These are phyloP conservation scores for Blastocystis sp. DNA, from an alignment of 352 stramenopile species.

Conservation along the genomic window DNA sequence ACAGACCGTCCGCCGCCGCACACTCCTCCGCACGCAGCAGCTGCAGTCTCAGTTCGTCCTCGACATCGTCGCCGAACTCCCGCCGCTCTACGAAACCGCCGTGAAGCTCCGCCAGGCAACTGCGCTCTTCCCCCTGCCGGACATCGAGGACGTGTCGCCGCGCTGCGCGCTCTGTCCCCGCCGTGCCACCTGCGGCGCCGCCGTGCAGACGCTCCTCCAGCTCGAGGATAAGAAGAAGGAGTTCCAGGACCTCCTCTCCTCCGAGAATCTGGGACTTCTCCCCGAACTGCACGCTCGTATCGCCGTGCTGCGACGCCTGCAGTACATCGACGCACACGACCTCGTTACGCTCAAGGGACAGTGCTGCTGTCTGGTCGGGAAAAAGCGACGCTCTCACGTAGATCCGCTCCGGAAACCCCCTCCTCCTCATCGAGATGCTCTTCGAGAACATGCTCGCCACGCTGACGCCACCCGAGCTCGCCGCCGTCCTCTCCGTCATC, in stretches of 20 bases:
- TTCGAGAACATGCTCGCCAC: conserved; percentile 92
- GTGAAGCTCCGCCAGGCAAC: background rate
- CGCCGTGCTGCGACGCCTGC: conserved; percentile 1
- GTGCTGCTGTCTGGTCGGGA: conserved; percentile 75
- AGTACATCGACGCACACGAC: conserved; percentile 58
- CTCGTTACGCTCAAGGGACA: conserved; percentile 85
- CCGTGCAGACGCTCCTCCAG: background rate
- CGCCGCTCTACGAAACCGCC: background rate
- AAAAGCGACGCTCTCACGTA: conserved; percentile 60
- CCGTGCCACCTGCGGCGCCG: background rate
- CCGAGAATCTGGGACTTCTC: background rate
- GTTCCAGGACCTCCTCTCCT: background rate
- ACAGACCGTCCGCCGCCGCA: background rate
- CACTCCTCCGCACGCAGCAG: background rate
- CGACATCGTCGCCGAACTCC: background rate
- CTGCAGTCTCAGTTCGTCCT: conserved; percentile 17
- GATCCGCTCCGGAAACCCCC: conserved; percentile 91
- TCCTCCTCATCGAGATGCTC: conserved; percentile 94
- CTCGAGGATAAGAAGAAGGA: background rate
- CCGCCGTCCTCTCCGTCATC: conserved; percentile 82
- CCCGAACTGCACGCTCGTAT: conserved; percentile 37
- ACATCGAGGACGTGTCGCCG: background rate
- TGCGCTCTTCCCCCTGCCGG: background rate
- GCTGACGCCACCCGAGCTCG: conserved; percentile 88
- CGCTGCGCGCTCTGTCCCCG: background rate